Evolutionary conservation across 192 early-diverging fungal genomes (phyloP).

Genomic region (Gryganskiella cystojenkinii): DNA sequence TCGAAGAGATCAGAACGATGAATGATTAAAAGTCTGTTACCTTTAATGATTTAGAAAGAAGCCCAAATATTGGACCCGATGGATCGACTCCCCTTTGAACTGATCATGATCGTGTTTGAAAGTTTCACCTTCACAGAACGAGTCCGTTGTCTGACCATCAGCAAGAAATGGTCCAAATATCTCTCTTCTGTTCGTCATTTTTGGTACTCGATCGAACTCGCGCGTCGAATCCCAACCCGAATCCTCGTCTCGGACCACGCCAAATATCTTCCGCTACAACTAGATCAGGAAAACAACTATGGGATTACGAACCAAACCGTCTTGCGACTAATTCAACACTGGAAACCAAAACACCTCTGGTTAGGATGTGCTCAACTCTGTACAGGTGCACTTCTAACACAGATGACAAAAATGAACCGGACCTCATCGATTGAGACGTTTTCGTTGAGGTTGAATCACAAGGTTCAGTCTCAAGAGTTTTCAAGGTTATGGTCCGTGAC

Average conservation of each 20-base stretch:
- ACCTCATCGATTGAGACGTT: conserved; percentile 21
- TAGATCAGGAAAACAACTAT: conserved; percentile 24
- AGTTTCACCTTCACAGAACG: conserved; percentile 32
- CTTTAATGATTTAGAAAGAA: conserved; percentile 33
- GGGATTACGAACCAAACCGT: conserved; percentile 39
- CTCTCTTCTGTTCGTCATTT: conserved; percentile 26
- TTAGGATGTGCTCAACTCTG: conserved; percentile 25
- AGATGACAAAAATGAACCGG: conserved; percentile 23
- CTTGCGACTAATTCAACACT: conserved; percentile 19
- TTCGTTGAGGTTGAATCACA: conserved; percentile 20
- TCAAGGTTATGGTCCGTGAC: conserved; percentile 37
- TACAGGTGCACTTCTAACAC: conserved; percentile 16
- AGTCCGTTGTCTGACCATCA: conserved; percentile 25
- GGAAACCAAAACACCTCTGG: conserved; percentile 19
- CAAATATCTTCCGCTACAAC: conserved; percentile 13
- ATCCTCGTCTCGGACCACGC: not conserved
- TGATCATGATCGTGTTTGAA: conserved; percentile 27
- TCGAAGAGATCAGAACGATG: no score
- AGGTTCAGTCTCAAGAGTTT: conserved; percentile 29
- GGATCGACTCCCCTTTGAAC: conserved; percentile 37
- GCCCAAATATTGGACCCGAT: conserved; percentile 33
- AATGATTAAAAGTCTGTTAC: no score
- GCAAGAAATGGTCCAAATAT: conserved; percentile 40
- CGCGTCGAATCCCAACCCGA: conserved; percentile 3
- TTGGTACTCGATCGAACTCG: conserved; percentile 37